Evolutionary conservation across 495 filamentous ascomycete genomes (phyloP), one percentile per base, ranked within the genome.

Genomic region (Podospora pseudocomata): DNA sequence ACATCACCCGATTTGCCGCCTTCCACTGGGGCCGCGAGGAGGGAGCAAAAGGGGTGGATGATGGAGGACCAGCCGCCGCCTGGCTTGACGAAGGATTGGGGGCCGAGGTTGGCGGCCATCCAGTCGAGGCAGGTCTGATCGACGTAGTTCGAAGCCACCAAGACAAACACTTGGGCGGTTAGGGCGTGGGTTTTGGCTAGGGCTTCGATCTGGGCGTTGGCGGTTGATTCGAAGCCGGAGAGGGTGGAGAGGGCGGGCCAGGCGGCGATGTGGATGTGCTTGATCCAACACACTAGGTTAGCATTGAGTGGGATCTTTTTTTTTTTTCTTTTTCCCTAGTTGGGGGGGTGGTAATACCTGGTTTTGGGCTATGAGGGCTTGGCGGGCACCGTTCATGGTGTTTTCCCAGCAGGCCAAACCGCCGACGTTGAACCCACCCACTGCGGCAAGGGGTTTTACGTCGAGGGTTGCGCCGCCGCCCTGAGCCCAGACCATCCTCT

Each of bases 371-470:
- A 81, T 80, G 32, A 82, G 71, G 26, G 80, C 77, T 63, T 82
- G 79, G 0, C 80, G 69, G 28, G 82, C 82, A 3, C 73, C 78
- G 59, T 78, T 81, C 70, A 80, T 82, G 61, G 82, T 82, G 49
- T 84, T 77, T 69, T 85, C 83, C 75, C 83, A 82, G 71, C 83
- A 85, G 1, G 80, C 78, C n/a, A 85, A 72, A 19, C 76, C 80
- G 18, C 82, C 83, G 5, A 85, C 70, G 7, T 79, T 80, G 27
- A 70, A 76, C 1, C 78, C 79, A 2, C 9, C 55, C 19, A 70
- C 53, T 5, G 20, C n/a, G 0, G n/a, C 6, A 3, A 72, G 44
- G 0, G 60, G 7, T 34, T 64, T 79, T 20, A 67, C 72, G 19
- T 69, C 62, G 1, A 79, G 76, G 3, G 80, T 81, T 53, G 72